Evolutionary conservation across 2,329 filamentous ascomycete genomes (phyloP), one percentile per base, ranked within the genome.

Genomic region (Cladosporium velox): DNA sequence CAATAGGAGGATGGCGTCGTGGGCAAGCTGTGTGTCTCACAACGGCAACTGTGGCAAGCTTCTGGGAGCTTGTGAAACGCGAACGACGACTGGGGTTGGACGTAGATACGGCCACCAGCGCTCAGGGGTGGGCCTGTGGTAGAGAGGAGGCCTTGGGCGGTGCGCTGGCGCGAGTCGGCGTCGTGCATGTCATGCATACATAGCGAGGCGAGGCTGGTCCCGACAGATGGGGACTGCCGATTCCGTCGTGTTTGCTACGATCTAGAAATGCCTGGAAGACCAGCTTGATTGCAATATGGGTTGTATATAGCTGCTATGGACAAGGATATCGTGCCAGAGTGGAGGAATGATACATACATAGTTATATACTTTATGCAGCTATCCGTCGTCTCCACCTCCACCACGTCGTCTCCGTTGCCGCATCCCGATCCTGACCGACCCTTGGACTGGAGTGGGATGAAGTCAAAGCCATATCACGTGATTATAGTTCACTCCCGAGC

Each of bases 81-180:
- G 61, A 64, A 64, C 49, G 26, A 24, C 35, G 35, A 44, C 61
- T 52, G n/a, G 61, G 61, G 61, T 64, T 64, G 61, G 61, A 64
- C 51, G 35, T n/a, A 64, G 61, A 64, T 64, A 64, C 60, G 51
- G 61, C 35, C 41, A 21, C 41, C 32, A 28, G 34, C 49, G 24
- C 34, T 44, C 61, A 55, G 61, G 61, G 61, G 61, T 57, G 61
- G 35, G 35, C 61, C 51, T 64, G 61, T 64, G 51, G 49, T 64
- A 44, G 49, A 44, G 35, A 47, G 51, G 12, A 38, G 44, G 49
- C 44, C 38, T 47, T 30, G 32, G 47, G 61, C 38, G 21, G 26
- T 64, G 61, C 47, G 61, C 61, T 64, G 61, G 61, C 61, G 61
- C 51, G 60, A 63, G 49, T 64, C 61, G 34, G 61, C 51, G 61